Conservation (phyloP, 148 eudicot genomes). For the Amaranthus hypochondriacus region DNA sequence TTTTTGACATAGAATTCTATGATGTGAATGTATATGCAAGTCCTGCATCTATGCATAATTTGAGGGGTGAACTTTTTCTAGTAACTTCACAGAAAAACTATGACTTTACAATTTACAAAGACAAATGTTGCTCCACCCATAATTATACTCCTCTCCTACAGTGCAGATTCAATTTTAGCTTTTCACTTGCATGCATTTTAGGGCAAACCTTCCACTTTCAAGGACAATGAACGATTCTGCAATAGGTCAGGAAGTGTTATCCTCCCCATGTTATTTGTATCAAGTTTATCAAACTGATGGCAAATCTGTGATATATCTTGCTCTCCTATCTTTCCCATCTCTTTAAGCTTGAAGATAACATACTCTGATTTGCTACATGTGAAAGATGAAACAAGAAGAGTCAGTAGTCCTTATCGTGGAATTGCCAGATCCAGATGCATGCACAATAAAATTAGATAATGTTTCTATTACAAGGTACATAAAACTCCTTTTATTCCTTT, state of each 20-base stretch:
- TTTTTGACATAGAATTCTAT: neutral
- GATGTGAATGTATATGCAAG: neutral
- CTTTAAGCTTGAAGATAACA: conserved; percentile 54
- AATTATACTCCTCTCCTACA: neutral
- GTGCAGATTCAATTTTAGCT: neutral
- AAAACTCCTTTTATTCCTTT: too few species aligned
- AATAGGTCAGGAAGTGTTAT: conserved; percentile 45
- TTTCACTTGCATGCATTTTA: neutral
- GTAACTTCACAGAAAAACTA: neutral
- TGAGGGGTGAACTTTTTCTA: neutral
- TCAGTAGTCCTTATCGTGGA: neutral
- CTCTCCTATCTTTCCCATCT: conserved; percentile 61
- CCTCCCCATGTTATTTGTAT: conserved; percentile 50
- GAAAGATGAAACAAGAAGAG: neutral
- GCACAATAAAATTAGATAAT: neutral
- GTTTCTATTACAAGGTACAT: too few species aligned
- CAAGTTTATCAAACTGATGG: conserved; percentile 48
- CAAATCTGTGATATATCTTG: conserved; percentile 52
- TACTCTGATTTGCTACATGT: conserved; percentile 57
- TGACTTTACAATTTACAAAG: neutral
- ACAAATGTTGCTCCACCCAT: conserved; percentile 1
- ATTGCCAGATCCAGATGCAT: neutral
- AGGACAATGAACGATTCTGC: conserved; percentile 17
- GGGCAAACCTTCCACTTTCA: neutral
- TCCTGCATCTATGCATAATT: conserved; percentile 15